Evolutionary conservation across 2,329 filamentous ascomycete genomes (phyloP), one percentile per base, ranked within the genome.

Genomic region (Tolypocladium tundrense): DNA sequence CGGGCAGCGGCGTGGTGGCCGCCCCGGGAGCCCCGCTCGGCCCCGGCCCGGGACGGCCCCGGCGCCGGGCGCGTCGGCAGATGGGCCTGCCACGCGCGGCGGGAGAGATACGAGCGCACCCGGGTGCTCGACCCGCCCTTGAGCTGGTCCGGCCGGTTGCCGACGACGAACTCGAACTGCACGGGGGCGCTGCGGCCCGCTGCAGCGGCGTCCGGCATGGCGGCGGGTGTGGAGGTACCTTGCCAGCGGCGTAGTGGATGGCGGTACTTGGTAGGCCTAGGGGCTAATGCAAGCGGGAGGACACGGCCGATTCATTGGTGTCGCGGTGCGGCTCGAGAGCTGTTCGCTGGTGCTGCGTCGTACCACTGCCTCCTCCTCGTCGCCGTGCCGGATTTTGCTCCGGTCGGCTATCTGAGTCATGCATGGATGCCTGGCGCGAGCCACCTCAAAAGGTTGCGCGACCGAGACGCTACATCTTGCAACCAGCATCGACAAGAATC

Each of bases 111-210:
- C 9, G 65, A 64, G 33, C 63, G 63, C 40, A 65, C 54, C 43
- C 57, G 60, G 24, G 59, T 59, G 40, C 45, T 62, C 24, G 60
- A 53, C n/a, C 55, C 57, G 33, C 56, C 64, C 40, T 66, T 66
- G 57, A 67, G 61, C 57, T 67, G 63, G 2, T 63, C 63, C 6
- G 65, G 65, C 7, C 59, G 58, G 35, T 58, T 60, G 43, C 65
- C 65, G 35, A 62, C 56, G n/a, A 67, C 60, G 40, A 67, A 67
- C 52, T 65, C 60, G 42, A 59, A 64, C 21, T 33, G 27, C 24
- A 50, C 45, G 45, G 45, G 45, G 14, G 24, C 43, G 27, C 13
- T 5, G 24, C 24, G 24, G 2, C 11, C 8, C 9, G 7, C 43
- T 7, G 13, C 21, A 5, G 21, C 45, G 27, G 14, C 31, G n/a